These are phyloP conservation scores for Sutorius australiensis DNA, from an alignment of 768 basidiomycete genomes.

Conservation along the genomic window DNA sequence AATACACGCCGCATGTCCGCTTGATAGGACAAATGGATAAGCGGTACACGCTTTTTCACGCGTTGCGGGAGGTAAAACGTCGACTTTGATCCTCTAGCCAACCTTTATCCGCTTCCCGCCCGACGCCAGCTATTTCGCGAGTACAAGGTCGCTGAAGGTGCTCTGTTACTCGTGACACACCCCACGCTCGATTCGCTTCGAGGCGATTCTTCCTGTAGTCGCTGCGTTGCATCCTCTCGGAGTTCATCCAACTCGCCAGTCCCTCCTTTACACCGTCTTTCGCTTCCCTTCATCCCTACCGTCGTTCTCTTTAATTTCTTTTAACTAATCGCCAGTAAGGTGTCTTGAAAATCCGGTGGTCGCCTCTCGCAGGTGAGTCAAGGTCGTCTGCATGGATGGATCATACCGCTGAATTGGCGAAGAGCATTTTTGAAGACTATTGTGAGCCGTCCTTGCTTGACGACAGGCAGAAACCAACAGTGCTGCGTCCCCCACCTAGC, in stretches of 20 bases:
- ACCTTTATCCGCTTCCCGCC: conserved; percentile 19
- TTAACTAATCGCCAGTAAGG: conserved; percentile 18
- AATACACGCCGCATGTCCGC: conserved; percentile 31
- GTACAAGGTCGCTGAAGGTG: conserved; percentile 26
- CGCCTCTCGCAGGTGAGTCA: conserved; percentile 18
- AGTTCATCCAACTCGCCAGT: conserved; percentile 30
- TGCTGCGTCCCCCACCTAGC: background rate
- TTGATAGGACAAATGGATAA: conserved; percentile 44
- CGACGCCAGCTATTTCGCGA: conserved; percentile 26
- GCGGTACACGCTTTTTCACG: conserved; percentile 49
- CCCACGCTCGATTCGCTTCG: conserved; percentile 53
- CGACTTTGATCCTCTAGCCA: conserved; percentile 29
- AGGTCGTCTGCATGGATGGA: background rate
- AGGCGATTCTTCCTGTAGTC: conserved; percentile 39
- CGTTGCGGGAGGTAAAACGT: conserved; percentile 43
- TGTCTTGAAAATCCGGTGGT: conserved; percentile 11
- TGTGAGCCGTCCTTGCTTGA: conserved; percentile 17
- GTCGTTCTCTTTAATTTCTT: conserved; percentile 13
- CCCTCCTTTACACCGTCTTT: conserved; percentile 34
- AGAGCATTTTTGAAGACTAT: conserved; percentile 9
- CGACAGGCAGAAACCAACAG: conserved; percentile 8
- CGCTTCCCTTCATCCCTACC: conserved; percentile 22
- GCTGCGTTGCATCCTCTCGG: conserved; percentile 26
- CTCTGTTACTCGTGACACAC: conserved; percentile 23
- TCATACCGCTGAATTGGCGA: conserved; percentile 2